Base-by-base conservation (phyloP, 2,329 filamentous ascomycete species). In the Colletotrichum lupini region DNA sequence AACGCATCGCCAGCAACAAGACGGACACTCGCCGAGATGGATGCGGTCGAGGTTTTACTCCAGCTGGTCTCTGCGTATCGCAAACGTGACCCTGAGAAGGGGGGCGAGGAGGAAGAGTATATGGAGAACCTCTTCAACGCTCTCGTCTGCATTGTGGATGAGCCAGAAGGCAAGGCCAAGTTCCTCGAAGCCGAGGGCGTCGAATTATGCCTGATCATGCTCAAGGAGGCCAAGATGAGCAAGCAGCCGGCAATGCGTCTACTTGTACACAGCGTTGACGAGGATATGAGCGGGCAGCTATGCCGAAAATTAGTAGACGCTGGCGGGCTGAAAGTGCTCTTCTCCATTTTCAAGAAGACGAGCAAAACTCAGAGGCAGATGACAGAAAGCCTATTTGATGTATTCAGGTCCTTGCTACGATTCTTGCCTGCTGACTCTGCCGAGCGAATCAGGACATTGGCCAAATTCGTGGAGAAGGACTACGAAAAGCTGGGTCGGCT, bases 391-490 rank as follows among this genome's bases (percentile, higher is more conserved):
- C 85, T 98, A 0, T 86, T 98, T 7, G 92, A 94, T 9, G 93
- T 98, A 11, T 95, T 98, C 75, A 90, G 94, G 1, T 94, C 93
- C 0, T 88, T 99, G 80, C 87, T 99, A 1, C 92, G 95, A 28
- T 87, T 92, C 4, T 83, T 99, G 1, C 95, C 95, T 0, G 93
- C 91, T 19, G 91, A 94, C 37, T 95, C 94, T 1, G 87, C 94
- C 0, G 88, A 92, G 37, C 90, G 97, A 6, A 97, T 98, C 77
- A 91, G 97, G 4, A 90, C 93, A 1, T 88, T 98, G 4, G 96
- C 95, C 60, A 99, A 99, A 80, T 98, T 98, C 78, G 93, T 98
- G 22, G 97, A 99, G 82, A 97, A 95, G 80, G 92, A 98, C 76
- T 98, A 97, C 80, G 94, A 92, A 76, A 98, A 98, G 86, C 90